phyloP scores from a whole-genome alignment of 371 early-diverging fungal genomes.

The Polyrhizophydium stewartii region DNA sequence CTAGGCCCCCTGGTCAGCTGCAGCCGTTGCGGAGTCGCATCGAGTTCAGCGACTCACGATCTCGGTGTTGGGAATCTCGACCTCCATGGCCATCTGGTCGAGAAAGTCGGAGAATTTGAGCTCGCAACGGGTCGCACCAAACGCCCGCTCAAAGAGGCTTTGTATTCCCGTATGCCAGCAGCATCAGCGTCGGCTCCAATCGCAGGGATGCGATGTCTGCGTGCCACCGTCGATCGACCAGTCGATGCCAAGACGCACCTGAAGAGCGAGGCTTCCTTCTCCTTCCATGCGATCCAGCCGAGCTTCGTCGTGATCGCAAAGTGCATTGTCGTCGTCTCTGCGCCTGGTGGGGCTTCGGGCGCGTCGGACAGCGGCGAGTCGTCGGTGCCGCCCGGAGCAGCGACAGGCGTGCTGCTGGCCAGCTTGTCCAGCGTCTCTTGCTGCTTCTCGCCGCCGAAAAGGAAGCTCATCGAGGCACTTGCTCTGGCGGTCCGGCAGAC shows the following conservation, averaged over 20 bases:
- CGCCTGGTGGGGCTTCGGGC: conserved; percentile 19
- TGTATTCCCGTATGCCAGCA: neutral
- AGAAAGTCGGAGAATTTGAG: conserved; percentile 31
- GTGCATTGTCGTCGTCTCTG: conserved; percentile 33
- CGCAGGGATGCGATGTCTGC: too few relatives aligned
- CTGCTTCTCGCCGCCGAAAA: too few relatives aligned
- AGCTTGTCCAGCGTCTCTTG: too few relatives aligned
- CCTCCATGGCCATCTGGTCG: conserved; percentile 36
- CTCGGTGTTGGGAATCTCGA: conserved; percentile 36
- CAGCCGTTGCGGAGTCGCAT: neutral
- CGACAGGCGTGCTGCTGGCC: too few relatives aligned
- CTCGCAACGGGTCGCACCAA: conserved; percentile 30
- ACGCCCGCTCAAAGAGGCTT: conserved; percentile 37
- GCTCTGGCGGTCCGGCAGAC: too few relatives aligned
- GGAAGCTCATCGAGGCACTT: too few relatives aligned
- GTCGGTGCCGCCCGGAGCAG: too few relatives aligned
- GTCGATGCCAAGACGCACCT: neutral
- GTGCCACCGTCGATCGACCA: too few relatives aligned
- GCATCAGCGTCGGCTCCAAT: neutral
- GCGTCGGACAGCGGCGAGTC: conserved; percentile 16
- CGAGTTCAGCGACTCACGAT: conserved; percentile 9
- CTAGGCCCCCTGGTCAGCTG: conserved; percentile 1
- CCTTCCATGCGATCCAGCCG: conserved; percentile 46
- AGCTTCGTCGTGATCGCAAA: conserved; percentile 29
- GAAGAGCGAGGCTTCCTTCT: conserved; percentile 28